A percentile compares a stretch with the other conserved stretches of the same genome.
These are phyloP conservation scores for Colletotrichum shisoi DNA, from an alignment of 2,329 filamentous ascomycete species.

Conservation along the genomic window DNA sequence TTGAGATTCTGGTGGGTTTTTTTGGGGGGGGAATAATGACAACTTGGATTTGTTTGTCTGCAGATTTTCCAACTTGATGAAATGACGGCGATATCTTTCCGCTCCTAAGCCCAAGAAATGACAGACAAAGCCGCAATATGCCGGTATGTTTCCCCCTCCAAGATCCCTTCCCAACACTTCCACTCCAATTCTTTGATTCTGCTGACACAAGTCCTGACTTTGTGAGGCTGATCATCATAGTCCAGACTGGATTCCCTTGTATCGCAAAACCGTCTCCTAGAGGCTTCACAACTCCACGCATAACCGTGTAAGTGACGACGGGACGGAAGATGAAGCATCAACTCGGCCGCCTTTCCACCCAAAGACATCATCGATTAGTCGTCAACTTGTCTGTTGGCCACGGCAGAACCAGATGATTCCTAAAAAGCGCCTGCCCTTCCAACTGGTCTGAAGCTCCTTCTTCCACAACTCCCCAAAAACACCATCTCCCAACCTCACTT, in stretches of 20 bases:
- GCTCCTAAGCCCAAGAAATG: no score
- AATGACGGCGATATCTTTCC: no score
- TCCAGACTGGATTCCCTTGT: no score
- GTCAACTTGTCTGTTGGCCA: not conserved
- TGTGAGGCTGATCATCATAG: no score
- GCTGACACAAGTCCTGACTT: no score
- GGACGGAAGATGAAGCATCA: not conserved
- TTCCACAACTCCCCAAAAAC: not conserved
- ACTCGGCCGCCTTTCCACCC: not conserved
- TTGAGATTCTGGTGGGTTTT: not conserved
- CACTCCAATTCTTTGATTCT: no score
- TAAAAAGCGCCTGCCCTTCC: no score
- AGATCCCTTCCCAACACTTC: no score
- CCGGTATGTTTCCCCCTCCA: no score
- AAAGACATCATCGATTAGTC: not conserved
- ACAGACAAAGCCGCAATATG: no score
- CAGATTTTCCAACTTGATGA: no score
- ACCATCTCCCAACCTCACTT: not conserved
- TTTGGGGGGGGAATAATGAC: not conserved
- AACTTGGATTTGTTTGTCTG: not conserved
- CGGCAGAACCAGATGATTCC: not conserved
- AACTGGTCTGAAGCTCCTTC: not conserved
- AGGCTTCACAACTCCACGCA: not conserved
- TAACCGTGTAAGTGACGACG: not conserved
- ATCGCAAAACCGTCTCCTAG: not conserved